Evolutionary conservation across 2,329 filamentous ascomycete species (phyloP), one percentile per base, ranked within the genome.

Genomic region (Ceratocystiopsis sp.): DNA sequence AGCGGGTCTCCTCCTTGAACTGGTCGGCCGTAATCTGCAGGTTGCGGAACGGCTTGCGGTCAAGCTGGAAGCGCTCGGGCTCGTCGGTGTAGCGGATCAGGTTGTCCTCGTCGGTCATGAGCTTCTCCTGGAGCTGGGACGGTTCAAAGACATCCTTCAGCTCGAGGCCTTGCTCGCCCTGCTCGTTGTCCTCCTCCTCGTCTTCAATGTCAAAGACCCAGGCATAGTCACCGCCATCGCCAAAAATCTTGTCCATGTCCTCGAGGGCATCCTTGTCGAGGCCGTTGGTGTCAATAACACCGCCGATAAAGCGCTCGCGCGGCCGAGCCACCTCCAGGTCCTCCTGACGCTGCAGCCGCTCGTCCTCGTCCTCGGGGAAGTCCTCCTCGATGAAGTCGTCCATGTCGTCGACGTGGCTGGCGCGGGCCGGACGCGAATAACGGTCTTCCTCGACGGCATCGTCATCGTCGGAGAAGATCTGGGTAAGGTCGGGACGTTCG

Each of bases 131-230:
- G 35, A 98, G 73, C 59, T 98, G 86, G 3, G 87, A 93, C 1
- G 91, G 91, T 61, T 98, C 91, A 54, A 98, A 98, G 41, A 98
- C 89, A 57, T 98, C 89, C 64, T 96, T 95, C 49, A 98, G 73
- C 60, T 95, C 85, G 37, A 96, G 75, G 38, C 80, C 79, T 54
- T 87, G 83, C 51, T 93, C 84, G 48, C 84, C 82, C 46, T 78
- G 73, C 50, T 82, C 71, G 45, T 81, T 77, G 40, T 84, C 78
- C 50, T 93, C 84, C 50, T 87, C 81, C 41, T 86, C 80, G 38
- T 91, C 83, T 59, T 96, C 87, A 55, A 89, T 69, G 42, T 89
- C 82, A 40, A 98, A 66, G 10, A 89, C 91, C 78, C 93, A 98
- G 52, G 87, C 80, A 57, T 96, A 98, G 56, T 98, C 91, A 50